A percentile compares a stretch with the other conserved stretches of the same genome.
Evolutionary conservation across 257 asterid genomes (phyloP).

Genomic region (Gentiana dahurica): DNA sequence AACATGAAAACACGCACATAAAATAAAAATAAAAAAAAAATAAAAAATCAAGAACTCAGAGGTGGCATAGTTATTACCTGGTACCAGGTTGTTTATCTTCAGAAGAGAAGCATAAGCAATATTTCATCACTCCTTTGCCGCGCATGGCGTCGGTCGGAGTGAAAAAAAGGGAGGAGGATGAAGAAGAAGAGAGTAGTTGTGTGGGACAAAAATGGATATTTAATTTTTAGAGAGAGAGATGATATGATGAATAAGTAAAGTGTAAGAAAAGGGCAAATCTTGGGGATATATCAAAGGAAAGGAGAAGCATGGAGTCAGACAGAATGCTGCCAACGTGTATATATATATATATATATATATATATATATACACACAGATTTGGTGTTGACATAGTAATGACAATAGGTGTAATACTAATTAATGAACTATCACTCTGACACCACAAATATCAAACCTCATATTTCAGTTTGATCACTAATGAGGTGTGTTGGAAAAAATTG

Average conservation of each 20-base stretch:
- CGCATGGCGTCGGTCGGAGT: not conserved
- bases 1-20: not conserved
- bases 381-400: no score
- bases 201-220: not conserved
- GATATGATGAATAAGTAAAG: not conserved
- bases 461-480: no score
- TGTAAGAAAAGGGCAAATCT: not conserved
- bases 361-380: no score
- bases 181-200: not conserved
- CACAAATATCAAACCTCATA: no score
- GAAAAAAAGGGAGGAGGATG: no score
- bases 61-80: not conserved
- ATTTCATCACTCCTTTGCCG: conserved; percentile 14
- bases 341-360: no score
- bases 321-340: no score
- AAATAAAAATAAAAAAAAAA: not conserved
- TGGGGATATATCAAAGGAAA: conserved; percentile 3
- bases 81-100: conserved; percentile 7
- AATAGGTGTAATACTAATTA: no score
- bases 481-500: no score
- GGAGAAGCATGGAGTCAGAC: not conserved
- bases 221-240: not conserved
- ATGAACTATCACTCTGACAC: no score
- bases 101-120: conserved; percentile 16
- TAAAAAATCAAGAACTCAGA: not conserved